phyloP scores from a whole-genome alignment of 2,329 filamentous ascomycete species.

The Tolypocladium cylindrosporum region DNA sequence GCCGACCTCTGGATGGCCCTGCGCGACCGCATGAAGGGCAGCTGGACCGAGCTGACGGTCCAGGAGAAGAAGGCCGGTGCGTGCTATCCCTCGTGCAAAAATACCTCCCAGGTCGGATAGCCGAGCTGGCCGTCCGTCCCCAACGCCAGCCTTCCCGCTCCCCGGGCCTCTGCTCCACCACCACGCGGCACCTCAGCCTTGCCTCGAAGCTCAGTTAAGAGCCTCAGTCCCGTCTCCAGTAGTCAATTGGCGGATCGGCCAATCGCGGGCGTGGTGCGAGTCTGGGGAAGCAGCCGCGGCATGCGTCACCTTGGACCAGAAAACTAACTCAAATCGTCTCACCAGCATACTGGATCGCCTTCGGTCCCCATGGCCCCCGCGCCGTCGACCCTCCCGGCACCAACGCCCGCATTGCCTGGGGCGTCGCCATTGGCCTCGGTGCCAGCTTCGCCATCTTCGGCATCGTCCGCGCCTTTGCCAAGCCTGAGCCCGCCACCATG shows the following conservation, averaged over 20 bases:
- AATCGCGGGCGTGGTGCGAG: constrained; percentile 2
- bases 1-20: constrained; percentile 98
- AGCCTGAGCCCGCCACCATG: constrained; percentile 74
- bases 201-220: constrained; percentile 5
- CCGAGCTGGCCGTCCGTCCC: constrained; percentile 11
- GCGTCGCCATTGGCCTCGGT: constrained; percentile 58
- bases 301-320: constrained; percentile 5
- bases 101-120: constrained; percentile 20
- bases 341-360: constrained; percentile 97
- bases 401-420: constrained; percentile 65
- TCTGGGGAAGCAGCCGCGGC: constrained; percentile 1
- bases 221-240: constrained; percentile 2
- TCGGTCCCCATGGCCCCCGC: constrained; percentile 91
- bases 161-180: constrained; percentile 1
- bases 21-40: constrained; percentile 96
- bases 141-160: constrained; percentile 6
- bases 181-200: constrained; percentile 10
- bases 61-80: constrained; percentile 99
- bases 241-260: not conserved
- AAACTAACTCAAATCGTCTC: constrained; percentile 29
- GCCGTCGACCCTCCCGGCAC: constrained; percentile 76
- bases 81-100: constrained; percentile 25
- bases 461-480: constrained; percentile 60
- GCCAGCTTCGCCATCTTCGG: constrained; percentile 64
- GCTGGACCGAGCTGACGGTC: constrained; percentile 89